Evolutionary conservation across 768 basidiomycete genomes (phyloP).

Genomic region (Leccinellum luteum): DNA sequence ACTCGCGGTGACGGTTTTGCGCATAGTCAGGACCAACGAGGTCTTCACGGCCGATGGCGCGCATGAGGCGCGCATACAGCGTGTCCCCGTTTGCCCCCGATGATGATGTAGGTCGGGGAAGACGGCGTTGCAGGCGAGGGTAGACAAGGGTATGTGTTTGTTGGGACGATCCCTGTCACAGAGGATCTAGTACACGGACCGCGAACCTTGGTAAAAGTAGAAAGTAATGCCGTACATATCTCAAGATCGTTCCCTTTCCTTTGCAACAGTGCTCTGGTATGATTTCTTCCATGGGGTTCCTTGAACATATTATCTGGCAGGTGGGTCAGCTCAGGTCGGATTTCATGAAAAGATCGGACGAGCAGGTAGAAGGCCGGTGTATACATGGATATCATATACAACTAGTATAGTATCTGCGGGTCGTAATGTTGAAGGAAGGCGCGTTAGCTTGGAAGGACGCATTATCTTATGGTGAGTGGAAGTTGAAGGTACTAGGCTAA

Average conservation of each 20-base stretch:
- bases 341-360: no score
- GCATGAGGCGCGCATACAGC: conserved; percentile 67
- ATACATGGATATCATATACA: no score
- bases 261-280: conserved; percentile 75
- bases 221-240: not conserved
- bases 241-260: conserved; percentile 45
- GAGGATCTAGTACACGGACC: conserved; percentile 76
- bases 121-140: conserved; percentile 40
- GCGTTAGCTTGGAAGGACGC: no score
- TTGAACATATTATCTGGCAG: conserved; percentile 62
- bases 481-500: no score
- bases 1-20: conserved; percentile 44
- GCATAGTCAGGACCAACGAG: conserved; percentile 53
- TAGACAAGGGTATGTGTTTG: conserved; percentile 69
- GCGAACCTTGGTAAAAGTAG: conserved; percentile 46
- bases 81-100: conserved; percentile 73
- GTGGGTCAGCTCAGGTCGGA: not conserved
- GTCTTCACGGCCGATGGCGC: conserved; percentile 54
- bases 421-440: no score
- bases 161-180: conserved; percentile 72
- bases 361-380: no score
- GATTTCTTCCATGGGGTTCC: conserved; percentile 74
- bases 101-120: conserved; percentile 57
- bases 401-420: no score
- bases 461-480: no score